Conservation (phyloP, 2,329 filamentous ascomycete genomes). For the Paraphaeosphaeria minitans region DNA sequence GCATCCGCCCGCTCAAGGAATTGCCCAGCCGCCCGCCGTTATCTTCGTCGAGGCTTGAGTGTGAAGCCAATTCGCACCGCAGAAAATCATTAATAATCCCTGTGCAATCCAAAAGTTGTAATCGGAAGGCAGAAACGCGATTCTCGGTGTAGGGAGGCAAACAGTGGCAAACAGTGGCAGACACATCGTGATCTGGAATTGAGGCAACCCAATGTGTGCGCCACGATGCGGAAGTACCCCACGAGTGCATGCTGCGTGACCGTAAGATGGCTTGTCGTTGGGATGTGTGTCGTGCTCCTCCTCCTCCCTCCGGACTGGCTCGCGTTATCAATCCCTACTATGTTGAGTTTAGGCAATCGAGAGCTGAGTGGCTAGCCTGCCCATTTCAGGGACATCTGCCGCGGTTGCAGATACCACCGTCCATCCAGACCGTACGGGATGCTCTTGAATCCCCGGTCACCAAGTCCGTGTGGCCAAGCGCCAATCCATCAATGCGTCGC, state of each 20-base stretch:
- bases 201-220: constrained; percentile 15
- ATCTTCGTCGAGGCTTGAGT: constrained; percentile 21
- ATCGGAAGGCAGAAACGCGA: background rate
- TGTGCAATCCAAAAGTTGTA: background rate
- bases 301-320: constrained; percentile 18
- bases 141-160: too few species aligned
- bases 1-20: constrained; percentile 10
- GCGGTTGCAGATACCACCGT: constrained; percentile 22
- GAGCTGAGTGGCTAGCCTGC: constrained; percentile 20
- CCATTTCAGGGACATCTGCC: constrained; percentile 23
- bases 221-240: constrained; percentile 23
- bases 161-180: background rate
- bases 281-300: constrained; percentile 16
- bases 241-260: constrained; percentile 19
- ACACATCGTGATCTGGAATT: background rate
- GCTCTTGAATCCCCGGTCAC: constrained; percentile 22
- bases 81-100: background rate
- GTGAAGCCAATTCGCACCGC: constrained; percentile 20
- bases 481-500: constrained; percentile 17
- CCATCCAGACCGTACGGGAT: constrained; percentile 22
- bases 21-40: constrained; percentile 12
- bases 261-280: constrained; percentile 19
- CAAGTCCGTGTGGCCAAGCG: constrained; percentile 14
- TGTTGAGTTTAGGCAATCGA: constrained; percentile 24
- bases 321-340: constrained; percentile 31